phyloP scores from a whole-genome alignment of 208 protist genomes.

The Phytomonas francai region DNA sequence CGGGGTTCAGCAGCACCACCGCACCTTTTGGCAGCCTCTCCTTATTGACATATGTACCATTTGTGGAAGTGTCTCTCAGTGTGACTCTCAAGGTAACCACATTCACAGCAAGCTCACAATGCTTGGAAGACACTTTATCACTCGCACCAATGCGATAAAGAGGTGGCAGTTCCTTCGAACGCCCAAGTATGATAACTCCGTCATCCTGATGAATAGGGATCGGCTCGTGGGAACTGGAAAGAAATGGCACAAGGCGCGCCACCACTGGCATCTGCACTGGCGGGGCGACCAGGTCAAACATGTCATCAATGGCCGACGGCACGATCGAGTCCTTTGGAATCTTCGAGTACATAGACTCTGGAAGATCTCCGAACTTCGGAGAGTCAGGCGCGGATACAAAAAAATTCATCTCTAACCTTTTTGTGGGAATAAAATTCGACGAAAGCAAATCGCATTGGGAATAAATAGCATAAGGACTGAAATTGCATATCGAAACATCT shows the following conservation, averaged over 20 bases:
- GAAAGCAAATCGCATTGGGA: neutral
- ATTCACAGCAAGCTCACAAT: conserved; percentile 67
- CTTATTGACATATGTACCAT: conserved; percentile 77
- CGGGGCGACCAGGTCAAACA: conserved; percentile 72
- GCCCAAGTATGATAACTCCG: conserved; percentile 39
- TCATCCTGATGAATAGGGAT: conserved; percentile 46
- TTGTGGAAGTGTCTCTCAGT: conserved; percentile 62
- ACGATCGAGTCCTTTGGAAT: neutral
- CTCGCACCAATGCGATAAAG: conserved; percentile 45
- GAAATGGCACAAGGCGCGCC: conserved; percentile 54
- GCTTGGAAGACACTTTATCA: conserved; percentile 46
- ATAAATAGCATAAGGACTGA: neutral
- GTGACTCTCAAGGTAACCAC: conserved; percentile 37
- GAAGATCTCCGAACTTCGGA: neutral
- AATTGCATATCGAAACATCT: neutral
- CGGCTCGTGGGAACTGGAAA: conserved; percentile 4
- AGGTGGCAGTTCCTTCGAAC: conserved; percentile 52
- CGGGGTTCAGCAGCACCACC: conserved; percentile 34
- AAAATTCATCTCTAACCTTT: neutral
- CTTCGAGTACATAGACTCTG: neutral
- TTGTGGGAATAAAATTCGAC: neutral
- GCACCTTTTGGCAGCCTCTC: conserved; percentile 31
- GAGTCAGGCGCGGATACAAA: neutral
- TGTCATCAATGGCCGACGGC: conserved; percentile 29
- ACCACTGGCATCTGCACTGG: conserved; percentile 55